Base-by-base conservation (phyloP, 192 early-diverging fungal species). In the Linnemannia schmuckeri region DNA sequence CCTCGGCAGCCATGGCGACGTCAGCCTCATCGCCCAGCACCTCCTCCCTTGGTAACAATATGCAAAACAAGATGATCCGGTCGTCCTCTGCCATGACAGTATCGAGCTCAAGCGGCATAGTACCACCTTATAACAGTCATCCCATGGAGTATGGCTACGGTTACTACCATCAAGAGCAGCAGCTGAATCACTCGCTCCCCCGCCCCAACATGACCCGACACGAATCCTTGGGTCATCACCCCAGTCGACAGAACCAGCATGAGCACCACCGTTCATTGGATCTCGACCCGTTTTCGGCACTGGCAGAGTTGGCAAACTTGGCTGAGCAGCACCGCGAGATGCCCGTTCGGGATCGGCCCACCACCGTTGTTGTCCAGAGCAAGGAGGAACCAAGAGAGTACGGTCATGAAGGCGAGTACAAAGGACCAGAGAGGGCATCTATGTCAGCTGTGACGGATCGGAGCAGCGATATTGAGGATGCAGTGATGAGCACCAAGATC, bases 311-410 rank as follows among this genome's bases (percentile, higher is more conserved):
- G 40, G 85, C 85, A 13, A 75, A 77, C 66, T 38, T 78, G 47
- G 85, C 85, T 10, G 85, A 87, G 44, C 79, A 81, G 44, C 76
- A 77, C 18, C 79, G 76, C 4, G 80, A 81, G 18, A 78, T 87
- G 79, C 70, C 70, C 15, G 55, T 27, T 22, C 27, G 52, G 13
- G 55, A 41, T 49, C 74, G 71, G 9, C 75, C 75, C 9, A 54
- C 17, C 30, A 79, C 82, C 3, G 49, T 78, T 6, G 72, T 74
- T 30, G 57, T 78, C 12, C 82, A 83, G 37, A 84, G 72, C 77
- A 61, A 63, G 41, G 82, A 78, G 6, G 73, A 78, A 0, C 30
- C 40, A 0, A 63, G 57, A 4, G 76, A 78, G n/a, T 47, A 78
- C 33, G 52, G 61, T 10, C 61, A 30, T 66, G 61, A 66, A 30